Evolutionary conservation across 495 filamentous ascomycete genomes (phyloP), one percentile per base, ranked within the genome.

Genomic region (Neurospora africana): DNA sequence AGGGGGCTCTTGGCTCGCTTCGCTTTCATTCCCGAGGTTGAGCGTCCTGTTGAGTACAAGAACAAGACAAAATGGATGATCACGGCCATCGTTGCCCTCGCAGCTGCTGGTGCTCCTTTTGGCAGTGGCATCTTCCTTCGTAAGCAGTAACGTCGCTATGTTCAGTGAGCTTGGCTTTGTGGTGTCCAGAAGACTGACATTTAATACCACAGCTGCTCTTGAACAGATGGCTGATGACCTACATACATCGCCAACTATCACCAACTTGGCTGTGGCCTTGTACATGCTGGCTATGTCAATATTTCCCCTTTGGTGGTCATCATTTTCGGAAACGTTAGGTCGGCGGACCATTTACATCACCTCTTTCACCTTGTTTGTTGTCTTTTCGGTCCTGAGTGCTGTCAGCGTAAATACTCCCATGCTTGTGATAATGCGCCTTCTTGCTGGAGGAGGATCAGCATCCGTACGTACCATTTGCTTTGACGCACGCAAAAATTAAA

Each of bases 291-390:
- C 87, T 70, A 95, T 97, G 93, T 88, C 90, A 21, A 92, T 97
- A 35, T 97, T 94, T 73, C 94, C 94, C 2, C 86, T 98, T 6
- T 98, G 93, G 93, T 97, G 94, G 94, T 95, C 92, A 3, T 91
- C 89, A 4, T 96, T 97, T 78, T 94, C 92, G 13, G 95, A 98
- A 80, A 86, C 88, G 5, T 80, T 92, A 4, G 95, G 95, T 27
- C 88, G 95, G 44, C 87, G 95, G 35, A 92, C 90, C 9, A 93
- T 98, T 70, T 98, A 97, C 79, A 77, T 98, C 21, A 82, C 87
- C 47, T 97, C 93, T 0, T 98, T 98, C 78, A 76, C 84, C 33
- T 84, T 97, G 7, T 97, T 94, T 77, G 80, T 91, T n/a, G 68
- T 97, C 23, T 97, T 91, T 82, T 92, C 89, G 58, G 81, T 91